These are phyloP conservation scores for Mycotypha africana DNA, from an alignment of 371 early-diverging fungal species.

Conservation along the genomic window DNA sequence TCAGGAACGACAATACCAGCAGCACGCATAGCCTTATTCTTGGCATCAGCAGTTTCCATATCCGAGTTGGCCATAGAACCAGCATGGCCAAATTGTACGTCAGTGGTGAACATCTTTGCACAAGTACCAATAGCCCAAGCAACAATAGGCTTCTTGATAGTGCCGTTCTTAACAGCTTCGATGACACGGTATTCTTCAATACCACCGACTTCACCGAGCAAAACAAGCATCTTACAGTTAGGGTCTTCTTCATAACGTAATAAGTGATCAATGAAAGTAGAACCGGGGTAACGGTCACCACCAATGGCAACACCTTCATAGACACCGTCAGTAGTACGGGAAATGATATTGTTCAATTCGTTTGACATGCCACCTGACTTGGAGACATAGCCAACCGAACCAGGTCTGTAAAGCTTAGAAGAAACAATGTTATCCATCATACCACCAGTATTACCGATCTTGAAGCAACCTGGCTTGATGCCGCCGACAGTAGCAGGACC, in stretches of 20 bases:
- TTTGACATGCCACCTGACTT: constrained; percentile 99
- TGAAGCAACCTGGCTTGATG: constrained; percentile 98
- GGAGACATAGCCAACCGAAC: constrained; percentile 95
- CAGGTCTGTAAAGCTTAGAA: constrained; percentile 93
- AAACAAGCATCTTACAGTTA: constrained; percentile 88
- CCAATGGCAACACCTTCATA: constrained; percentile 99
- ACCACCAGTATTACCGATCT: constrained; percentile 99
- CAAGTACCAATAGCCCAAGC: constrained; percentile 99
- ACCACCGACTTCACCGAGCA: constrained; percentile 98
- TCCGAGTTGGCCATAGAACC: constrained; percentile 96
- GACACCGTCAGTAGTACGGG: constrained; percentile 94
- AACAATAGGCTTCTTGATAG: constrained; percentile 94
- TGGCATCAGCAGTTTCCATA: constrained; percentile 94
- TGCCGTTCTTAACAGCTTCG: constrained; percentile 83
- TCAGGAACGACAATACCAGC: constrained; percentile 92
- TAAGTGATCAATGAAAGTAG: constrained; percentile 97
- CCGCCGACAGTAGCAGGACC: constrained; percentile 99
- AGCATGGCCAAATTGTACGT: constrained; percentile 98
- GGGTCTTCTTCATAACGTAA: constrained; percentile 92
- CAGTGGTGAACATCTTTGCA: constrained; percentile 97
- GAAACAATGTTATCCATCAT: constrained; percentile 99
- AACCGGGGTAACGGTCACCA: constrained; percentile 98
- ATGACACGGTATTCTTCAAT: constrained; percentile 95
- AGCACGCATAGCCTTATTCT: constrained; percentile 85
- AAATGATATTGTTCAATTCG: constrained; percentile 97